phyloP scores from a whole-genome alignment of 495 filamentous ascomycete species.

The Hypoxylon fuscum region DNA sequence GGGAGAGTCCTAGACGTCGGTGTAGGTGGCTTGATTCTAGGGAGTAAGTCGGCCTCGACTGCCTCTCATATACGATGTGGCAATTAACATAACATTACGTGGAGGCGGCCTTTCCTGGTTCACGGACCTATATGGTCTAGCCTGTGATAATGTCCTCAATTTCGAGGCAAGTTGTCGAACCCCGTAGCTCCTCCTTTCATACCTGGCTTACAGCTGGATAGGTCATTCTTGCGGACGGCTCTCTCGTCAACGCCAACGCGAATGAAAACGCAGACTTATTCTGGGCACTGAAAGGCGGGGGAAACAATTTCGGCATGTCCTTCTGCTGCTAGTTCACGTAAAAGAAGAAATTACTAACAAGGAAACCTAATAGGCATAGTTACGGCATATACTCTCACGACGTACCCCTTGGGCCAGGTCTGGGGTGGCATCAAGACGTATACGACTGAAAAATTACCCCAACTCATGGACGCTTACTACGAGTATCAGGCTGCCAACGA shows the following conservation, averaged over 20 bases:
- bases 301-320: slow-evolving; percentile 58
- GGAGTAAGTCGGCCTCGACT: background rate
- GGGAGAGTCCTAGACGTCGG: background rate
- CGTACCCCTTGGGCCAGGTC: background rate
- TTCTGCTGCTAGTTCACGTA: background rate
- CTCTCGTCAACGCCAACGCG: background rate
- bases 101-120: background rate
- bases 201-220: background rate
- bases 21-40: background rate
- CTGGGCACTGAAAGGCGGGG: slow-evolving; percentile 61
- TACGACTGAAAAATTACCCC: background rate
- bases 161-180: background rate
- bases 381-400: background rate
- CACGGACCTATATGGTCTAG: background rate
- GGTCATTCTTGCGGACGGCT: background rate
- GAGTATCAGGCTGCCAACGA: background rate
- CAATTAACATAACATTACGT: background rate
- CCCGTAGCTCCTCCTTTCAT: too few species aligned
- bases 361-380: background rate
- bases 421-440: background rate
- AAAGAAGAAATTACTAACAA: background rate
- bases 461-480: background rate
- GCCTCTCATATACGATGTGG: background rate
- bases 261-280: slow-evolving; percentile 50
- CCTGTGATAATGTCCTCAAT: background rate